Evolutionary conservation across 306 rosid species (phyloP).

Genomic region (Myrica gale): DNA sequence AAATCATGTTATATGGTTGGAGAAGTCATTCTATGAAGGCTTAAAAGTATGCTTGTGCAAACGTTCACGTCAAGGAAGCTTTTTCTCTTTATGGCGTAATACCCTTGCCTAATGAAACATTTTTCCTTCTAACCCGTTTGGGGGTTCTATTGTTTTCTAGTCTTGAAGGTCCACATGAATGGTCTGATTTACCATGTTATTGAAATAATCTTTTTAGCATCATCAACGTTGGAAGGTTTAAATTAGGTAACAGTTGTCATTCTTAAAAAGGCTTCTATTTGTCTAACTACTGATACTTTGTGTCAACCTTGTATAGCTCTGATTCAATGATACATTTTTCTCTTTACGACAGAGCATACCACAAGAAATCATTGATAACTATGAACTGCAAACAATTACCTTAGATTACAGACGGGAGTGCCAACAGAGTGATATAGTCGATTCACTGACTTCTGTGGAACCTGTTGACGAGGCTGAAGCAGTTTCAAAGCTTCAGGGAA

Average conservation of each 20-base stretch:
- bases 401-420: conserved; percentile 96
- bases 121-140: neutral
- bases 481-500: conserved; percentile 42
- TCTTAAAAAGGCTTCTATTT: neutral
- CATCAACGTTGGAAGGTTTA: neutral
- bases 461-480: conserved; percentile 34
- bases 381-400: conserved; percentile 81
- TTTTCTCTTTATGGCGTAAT: neutral
- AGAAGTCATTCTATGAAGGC: no score
- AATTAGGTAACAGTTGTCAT: neutral
- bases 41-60: neutral
- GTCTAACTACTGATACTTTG: neutral
- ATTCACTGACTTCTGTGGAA: conserved; percentile 75
- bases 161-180: neutral
- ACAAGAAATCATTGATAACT: conserved; percentile 79
- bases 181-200: neutral
- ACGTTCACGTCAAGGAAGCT: neutral
- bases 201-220: neutral
- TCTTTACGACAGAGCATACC: conserved; percentile 72
- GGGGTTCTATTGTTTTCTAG: neutral
- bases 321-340: neutral
- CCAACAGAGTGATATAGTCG: conserved; percentile 71
- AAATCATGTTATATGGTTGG: no score
- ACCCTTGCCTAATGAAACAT: neutral
- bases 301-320: conserved; percentile 17